Base-by-base conservation (phyloP, 2,329 filamentous ascomycete genomes). In the Trichoderma koningii region DNA sequence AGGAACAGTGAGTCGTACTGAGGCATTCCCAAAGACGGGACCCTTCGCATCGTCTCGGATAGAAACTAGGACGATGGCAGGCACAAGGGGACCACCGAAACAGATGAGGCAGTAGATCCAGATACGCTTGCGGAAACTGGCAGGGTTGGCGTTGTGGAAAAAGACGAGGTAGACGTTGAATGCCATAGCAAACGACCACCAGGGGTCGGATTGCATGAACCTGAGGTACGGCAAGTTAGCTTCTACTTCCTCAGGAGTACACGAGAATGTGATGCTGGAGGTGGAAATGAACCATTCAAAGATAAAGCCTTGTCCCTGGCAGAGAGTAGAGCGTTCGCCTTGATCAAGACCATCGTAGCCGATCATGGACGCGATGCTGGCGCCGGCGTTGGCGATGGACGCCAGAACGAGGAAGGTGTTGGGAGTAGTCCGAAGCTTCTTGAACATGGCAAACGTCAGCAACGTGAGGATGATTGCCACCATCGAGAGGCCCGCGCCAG, bases 161-260 rank as follows among this genome's bases (percentile, higher is more conserved):
- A 87, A 86, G 47, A 87, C 84, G 56, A 93, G 82, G 73, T 89
- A 92, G 63, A 94, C 91, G 69, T 94, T 94, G 71, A 89, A 82
- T 0, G 91, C 89, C 90, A 94, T 94, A 67, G 89, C 89, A 69
- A 92, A 86, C 0, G 89, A 90, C 89, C 88, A 93, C 77, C 89
- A 83, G 0, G 88, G 86, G 75, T 91, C 89, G 3, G 88, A 88
- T 69, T 89, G 88, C 85, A 90, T 89, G 74, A 91, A 92, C 85
- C 88, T 91, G 50, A 15, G 7, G 12, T 3, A 12, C 19, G 42
- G 17, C 10, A 3, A 15, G n/a, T 28, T 12, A 34, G 56, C 3
- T 68, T 64, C 41, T 17, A n/a, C 3, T 34, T 7, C 7, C 2
- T 5, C 28, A 4, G 0, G 14, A 19, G 3, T 0, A 6, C 3